Conservation (phyloP, 1,284 basidiomycete genomes). For the Cutaneotrichosporon sp. region DNA sequence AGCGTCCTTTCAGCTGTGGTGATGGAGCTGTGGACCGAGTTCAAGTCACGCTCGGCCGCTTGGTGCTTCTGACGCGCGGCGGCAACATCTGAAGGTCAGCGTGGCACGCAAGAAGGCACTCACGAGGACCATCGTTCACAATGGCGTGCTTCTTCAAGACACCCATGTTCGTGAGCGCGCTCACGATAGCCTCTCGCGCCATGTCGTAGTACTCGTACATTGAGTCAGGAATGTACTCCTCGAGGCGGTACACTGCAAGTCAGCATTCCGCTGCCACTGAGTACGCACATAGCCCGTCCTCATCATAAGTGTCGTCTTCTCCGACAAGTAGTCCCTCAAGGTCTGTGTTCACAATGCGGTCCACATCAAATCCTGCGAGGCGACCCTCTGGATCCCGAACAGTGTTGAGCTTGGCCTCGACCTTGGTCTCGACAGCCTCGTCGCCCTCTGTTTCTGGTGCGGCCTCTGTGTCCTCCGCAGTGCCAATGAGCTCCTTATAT, state of each 20-base stretch:
- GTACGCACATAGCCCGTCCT: conserved; percentile 25
- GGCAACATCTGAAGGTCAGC: conserved; percentile 32
- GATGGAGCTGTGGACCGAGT: conserved; percentile 32
- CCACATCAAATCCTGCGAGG: conserved; percentile 13
- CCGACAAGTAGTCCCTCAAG: conserved; percentile 13
- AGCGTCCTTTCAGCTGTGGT: conserved; percentile 28
- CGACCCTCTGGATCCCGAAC: conserved; percentile 13
- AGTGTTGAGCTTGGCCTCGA: conserved; percentile 10
- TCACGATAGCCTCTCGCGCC: conserved; percentile 61
- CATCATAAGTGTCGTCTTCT: conserved; percentile 12
- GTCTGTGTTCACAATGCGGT: conserved; percentile 10
- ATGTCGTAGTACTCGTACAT: conserved; percentile 70
- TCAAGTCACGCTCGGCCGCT: conserved; percentile 50
- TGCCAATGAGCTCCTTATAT: conserved; percentile 74
- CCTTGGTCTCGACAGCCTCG: conserved; percentile 23
- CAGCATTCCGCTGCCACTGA: neutral
- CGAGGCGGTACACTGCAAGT: conserved; percentile 68
- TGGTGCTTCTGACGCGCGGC: conserved; percentile 58
- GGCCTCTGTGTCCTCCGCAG: conserved; percentile 3
- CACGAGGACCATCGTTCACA: conserved; percentile 35
- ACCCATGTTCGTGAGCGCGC: conserved; percentile 48
- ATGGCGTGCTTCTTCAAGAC: conserved; percentile 17
- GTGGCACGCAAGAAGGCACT: conserved; percentile 20
- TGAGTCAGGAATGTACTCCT: conserved; percentile 81
- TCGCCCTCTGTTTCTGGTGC: conserved; percentile 28